Base-by-base conservation (phyloP, 108 stramenopile genomes). In the Nannochloropsis granulata region DNA sequence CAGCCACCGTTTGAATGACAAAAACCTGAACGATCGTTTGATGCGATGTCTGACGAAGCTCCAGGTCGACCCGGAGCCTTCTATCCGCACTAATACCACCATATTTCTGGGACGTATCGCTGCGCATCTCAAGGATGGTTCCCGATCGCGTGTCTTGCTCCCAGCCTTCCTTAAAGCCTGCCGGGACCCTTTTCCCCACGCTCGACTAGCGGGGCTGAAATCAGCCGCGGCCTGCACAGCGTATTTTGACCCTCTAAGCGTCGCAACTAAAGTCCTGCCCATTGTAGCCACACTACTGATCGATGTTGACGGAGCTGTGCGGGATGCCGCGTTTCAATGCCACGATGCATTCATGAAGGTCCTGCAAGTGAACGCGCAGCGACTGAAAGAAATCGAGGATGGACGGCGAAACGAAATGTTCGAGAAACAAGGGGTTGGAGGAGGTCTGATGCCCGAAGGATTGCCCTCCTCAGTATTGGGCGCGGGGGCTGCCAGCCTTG, bases 41-140 rank as follows among this genome's bases (percentile, higher is more conserved):
- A 85, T 90, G 44, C 85, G 86, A 44, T 87, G 87, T 82, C 83
- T 90, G 24, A 56, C 82, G 14, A 78, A 79, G 45, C 89, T 90
- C 13, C 89, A 90, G 84, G 78, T 83, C 16, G 89, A 89, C 16
- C 85, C 89, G 43, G 89, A 89, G 81, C 85, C 85, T 83, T 88
- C 87, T n/a, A 87, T 89, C 46, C 87, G 89, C 10, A 89, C 89
- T 5, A 89, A 89, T 45, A 85, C 89, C 16, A 89, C 84, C 78
- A 89, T 89, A 23, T 89, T 89, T 83, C 43, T 89, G 43, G 87
- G 89, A 5, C 85, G 85, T 24, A 88, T 89, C n/a, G 87, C 87
- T 23, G 78, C 34, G 82, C 80, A 87, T 25, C 89, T 89, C 21
- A 87, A 79, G 21, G 83, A 82, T 0, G 80, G 79, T 14, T 86